phyloP scores from a whole-genome alignment of 345 rosid species.

The Aegle marmelos region DNA sequence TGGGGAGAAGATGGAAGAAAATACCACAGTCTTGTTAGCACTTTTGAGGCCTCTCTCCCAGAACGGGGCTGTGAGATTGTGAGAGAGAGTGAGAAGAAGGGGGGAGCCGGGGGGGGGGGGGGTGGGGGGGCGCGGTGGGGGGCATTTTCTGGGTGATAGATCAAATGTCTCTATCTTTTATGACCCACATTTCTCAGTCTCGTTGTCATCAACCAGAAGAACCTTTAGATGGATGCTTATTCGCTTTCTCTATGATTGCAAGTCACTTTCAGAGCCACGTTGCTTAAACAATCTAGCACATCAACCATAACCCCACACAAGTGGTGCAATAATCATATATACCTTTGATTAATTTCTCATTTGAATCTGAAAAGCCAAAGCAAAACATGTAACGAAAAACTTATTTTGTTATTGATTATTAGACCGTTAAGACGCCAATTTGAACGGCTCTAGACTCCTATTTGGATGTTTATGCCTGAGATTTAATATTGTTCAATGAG shows the following conservation, averaged over 20 bases:
- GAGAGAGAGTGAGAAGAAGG: conserved; percentile 4
- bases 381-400: too few relatives aligned
- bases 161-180: conserved; percentile 31
- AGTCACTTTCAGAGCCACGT: conserved; percentile 48
- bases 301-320: conserved; percentile 39
- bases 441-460: not conserved
- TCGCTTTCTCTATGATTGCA: conserved; percentile 53
- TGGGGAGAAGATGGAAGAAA: conserved; percentile 61
- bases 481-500: not conserved
- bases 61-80: not conserved
- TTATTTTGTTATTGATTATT: too few relatives aligned
- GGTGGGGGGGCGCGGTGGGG: not conserved
- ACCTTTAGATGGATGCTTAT: conserved; percentile 38
- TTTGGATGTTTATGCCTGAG: not conserved
- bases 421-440: not conserved
- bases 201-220: conserved; percentile 40
- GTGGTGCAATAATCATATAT: conserved; percentile 32
- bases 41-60: conserved; percentile 36
- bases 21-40: conserved; percentile 37
- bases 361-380: not conserved
- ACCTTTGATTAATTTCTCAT: conserved; percentile 15
- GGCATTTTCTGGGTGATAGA: conserved; percentile 28
- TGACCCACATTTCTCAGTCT: conserved; percentile 52
- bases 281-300: conserved; percentile 34
- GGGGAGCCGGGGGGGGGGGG: too few relatives aligned